Conservation (phyloP, 805 yeast species). For the Crinitomyces ghanaensis region DNA sequence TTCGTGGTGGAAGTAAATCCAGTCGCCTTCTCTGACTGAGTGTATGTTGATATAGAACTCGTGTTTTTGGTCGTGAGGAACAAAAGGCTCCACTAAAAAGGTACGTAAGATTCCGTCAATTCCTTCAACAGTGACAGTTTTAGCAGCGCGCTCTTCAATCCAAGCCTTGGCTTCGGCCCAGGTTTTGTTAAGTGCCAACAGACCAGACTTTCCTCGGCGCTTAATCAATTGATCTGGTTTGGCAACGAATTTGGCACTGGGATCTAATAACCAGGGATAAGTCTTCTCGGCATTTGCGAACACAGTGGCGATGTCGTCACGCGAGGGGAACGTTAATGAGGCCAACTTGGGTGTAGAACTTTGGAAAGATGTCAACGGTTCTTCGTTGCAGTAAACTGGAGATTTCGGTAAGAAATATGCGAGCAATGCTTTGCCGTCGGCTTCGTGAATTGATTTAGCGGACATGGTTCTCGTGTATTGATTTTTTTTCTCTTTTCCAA, state of each 20-base stretch:
- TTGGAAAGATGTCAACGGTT: conserved; percentile 25
- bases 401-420: conserved; percentile 32
- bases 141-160: conserved; percentile 33
- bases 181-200: conserved; percentile 32
- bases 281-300: conserved; percentile 27
- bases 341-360: conserved; percentile 28
- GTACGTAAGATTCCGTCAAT: conserved; percentile 30
- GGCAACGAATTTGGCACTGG: conserved; percentile 32
- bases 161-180: conserved; percentile 35
- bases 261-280: conserved; percentile 31
- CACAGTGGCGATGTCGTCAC: conserved; percentile 24
- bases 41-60: conserved; percentile 38
- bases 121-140: conserved; percentile 30
- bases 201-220: conserved; percentile 36
- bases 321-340: conserved; percentile 26
- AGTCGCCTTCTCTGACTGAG: conserved; percentile 38
- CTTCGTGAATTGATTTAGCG: conserved; percentile 36
- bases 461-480: conserved; percentile 29
- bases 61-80: conserved; percentile 34
- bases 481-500: background rate
- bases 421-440: conserved; percentile 36
- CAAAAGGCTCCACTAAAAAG: conserved; percentile 37
- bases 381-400: conserved; percentile 25
- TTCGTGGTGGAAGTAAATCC: conserved; percentile 37
- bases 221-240: conserved; percentile 38